phyloP scores from a whole-genome alignment of 1,284 basidiomycete genomes.

The Austroboletus novae-zelandiae region DNA sequence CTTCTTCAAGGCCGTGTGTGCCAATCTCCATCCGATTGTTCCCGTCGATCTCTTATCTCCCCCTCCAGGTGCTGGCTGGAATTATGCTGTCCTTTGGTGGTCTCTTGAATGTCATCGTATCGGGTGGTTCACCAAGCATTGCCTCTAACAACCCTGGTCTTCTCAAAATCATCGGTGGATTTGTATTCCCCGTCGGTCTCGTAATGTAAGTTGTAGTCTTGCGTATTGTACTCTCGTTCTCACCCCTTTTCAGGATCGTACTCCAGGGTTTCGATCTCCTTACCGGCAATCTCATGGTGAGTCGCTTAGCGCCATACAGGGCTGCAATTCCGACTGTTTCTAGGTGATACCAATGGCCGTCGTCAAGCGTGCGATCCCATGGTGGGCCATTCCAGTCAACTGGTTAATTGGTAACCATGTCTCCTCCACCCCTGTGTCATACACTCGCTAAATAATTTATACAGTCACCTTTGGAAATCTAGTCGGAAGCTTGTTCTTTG shows the following conservation, averaged over 20 bases:
- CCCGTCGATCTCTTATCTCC: background rate
- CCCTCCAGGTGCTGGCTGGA: conserved; percentile 57
- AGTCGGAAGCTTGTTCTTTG: conserved; percentile 69
- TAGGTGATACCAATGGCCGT: conserved; percentile 70
- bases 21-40: background rate
- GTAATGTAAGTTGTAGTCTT: conserved; percentile 49
- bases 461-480: conserved; percentile 72
- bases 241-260: conserved; percentile 52
- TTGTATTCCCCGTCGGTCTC: conserved; percentile 73
- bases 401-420: conserved; percentile 56
- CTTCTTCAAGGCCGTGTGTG: conserved; percentile 65
- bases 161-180: conserved; percentile 61
- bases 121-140: conserved; percentile 56
- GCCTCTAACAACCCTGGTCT: conserved; percentile 59
- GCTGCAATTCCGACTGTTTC: background rate
- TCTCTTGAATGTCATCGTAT: conserved; percentile 57
- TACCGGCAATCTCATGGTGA: conserved; percentile 76
- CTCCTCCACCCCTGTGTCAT: background rate
- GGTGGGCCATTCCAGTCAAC: conserved; percentile 66
- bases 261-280: conserved; percentile 67
- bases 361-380: conserved; percentile 57
- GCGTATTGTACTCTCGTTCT: background rate
- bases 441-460: conserved; percentile 1
- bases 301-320: conserved; percentile 2
- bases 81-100: conserved; percentile 72